A percentile compares a stretch with the other conserved stretches of the same genome.
Evolutionary conservation across 495 filamentous ascomycete species (phyloP).

Genomic region (Hypoxylon crocopeplum): DNA sequence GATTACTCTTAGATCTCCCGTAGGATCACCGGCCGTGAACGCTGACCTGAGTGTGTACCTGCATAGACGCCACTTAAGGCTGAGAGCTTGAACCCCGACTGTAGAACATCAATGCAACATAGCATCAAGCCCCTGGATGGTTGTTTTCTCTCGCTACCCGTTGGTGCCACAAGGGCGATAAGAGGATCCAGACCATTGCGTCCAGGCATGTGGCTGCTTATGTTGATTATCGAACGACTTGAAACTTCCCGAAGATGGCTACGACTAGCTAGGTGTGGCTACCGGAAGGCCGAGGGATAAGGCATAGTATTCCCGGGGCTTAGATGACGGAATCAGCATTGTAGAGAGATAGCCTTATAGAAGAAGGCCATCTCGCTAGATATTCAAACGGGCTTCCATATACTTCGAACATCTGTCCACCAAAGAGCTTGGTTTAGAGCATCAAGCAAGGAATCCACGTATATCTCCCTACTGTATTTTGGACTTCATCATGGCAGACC

Average conservation of each 20-base stretch:
- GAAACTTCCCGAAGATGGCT: not conserved
- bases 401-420: not conserved
- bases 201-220: too few relatives aligned
- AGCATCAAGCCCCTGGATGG: too few relatives aligned
- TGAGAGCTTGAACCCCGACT: too few relatives aligned
- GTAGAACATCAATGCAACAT: too few relatives aligned
- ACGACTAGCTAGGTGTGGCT: not conserved
- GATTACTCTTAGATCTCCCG: too few relatives aligned
- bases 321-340: not conserved
- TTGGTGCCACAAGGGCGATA: too few relatives aligned
- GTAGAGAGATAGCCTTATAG: not conserved
- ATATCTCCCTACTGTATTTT: too few relatives aligned
- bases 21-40: too few relatives aligned
- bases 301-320: not conserved
- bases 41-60: too few relatives aligned
- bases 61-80: too few relatives aligned
- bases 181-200: too few relatives aligned
- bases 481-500: slow-evolving; percentile 4
- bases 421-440: not conserved
- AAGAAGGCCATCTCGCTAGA: not conserved
- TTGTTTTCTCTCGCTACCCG: too few relatives aligned
- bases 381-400: not conserved
- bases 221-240: not conserved
- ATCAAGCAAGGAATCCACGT: not conserved
- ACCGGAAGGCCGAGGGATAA: not conserved